Evolutionary conservation across 805 yeast species (phyloP).

Genomic region (Starmerella apicola): DNA sequence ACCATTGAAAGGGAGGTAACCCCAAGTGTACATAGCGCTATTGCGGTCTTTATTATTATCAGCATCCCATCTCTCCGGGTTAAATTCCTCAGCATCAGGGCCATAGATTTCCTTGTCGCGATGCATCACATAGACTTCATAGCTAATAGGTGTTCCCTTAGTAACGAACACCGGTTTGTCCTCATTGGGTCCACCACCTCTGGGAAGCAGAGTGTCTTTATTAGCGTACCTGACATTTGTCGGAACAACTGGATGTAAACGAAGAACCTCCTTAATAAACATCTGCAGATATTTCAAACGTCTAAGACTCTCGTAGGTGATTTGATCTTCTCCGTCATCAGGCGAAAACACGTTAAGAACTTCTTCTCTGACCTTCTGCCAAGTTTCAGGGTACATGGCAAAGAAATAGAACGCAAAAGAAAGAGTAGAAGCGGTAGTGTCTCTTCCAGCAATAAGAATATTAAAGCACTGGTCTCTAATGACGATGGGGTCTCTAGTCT

Average conservation of each 20-base stretch:
- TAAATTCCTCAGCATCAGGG: slow-evolving; percentile 31
- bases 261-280: slow-evolving; percentile 35
- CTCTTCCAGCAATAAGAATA: slow-evolving; percentile 39
- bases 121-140: slow-evolving; percentile 32
- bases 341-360: slow-evolving; percentile 12
- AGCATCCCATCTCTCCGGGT: slow-evolving; percentile 37
- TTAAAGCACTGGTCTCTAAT: slow-evolving; percentile 38
- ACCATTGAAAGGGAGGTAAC: slow-evolving; percentile 37
- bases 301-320: slow-evolving; percentile 34
- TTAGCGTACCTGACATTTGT: slow-evolving; percentile 33
- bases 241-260: slow-evolving; percentile 39
- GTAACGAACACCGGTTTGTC: slow-evolving; percentile 29
- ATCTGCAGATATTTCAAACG: slow-evolving; percentile 33
- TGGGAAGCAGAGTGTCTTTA: slow-evolving; percentile 36
- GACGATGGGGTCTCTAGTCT: slow-evolving; percentile 33
- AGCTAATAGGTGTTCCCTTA: slow-evolving; percentile 32
- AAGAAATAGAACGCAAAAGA: slow-evolving; percentile 34
- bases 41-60: slow-evolving; percentile 4
- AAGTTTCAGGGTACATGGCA: slow-evolving; percentile 32
- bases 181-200: slow-evolving; percentile 36
- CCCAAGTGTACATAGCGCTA: slow-evolving; percentile 32
- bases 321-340: slow-evolving; percentile 17
- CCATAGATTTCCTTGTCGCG: slow-evolving; percentile 32
- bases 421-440: slow-evolving; percentile 39
- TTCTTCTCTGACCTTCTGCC: slow-evolving; percentile 27